These are phyloP conservation scores for Staphylotrichum tortipilum DNA, from an alignment of 495 filamentous ascomycete species.

Conservation along the genomic window DNA sequence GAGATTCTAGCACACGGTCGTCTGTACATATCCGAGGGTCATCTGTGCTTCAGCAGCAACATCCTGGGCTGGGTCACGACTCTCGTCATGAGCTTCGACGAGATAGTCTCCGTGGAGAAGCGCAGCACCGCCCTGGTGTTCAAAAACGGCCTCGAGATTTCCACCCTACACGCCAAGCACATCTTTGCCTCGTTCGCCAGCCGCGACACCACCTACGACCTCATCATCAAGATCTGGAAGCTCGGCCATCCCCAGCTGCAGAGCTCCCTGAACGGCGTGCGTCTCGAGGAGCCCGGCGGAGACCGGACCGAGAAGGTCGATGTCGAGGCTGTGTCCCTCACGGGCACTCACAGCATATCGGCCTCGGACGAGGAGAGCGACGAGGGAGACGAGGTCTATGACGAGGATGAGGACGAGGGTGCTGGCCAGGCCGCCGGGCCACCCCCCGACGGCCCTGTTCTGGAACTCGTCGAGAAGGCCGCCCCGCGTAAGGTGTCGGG, in stretches of 20 bases:
- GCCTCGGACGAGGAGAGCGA: slow-evolving; percentile 57
- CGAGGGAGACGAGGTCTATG: slow-evolving; percentile 59
- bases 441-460: slow-evolving; percentile 48
- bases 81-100: slow-evolving; percentile 94
- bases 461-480: slow-evolving; percentile 50
- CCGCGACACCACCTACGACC: slow-evolving; percentile 90
- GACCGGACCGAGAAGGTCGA: slow-evolving; percentile 87
- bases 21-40: slow-evolving; percentile 92
- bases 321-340: slow-evolving; percentile 27
- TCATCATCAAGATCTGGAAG: slow-evolving; percentile 97
- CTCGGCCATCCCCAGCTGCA: slow-evolving; percentile 85
- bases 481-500: slow-evolving; percentile 61
- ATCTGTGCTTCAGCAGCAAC: slow-evolving; percentile 98
- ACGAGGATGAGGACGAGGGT: slow-evolving; percentile 66
- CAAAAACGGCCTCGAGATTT: slow-evolving; percentile 94
- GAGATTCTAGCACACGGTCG: slow-evolving; percentile 93
- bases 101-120: slow-evolving; percentile 94
- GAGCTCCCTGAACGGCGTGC: slow-evolving; percentile 79
- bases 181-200: slow-evolving; percentile 92
- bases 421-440: slow-evolving; percentile 52
- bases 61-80: slow-evolving; percentile 98
- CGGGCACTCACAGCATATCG: slow-evolving; percentile 35
- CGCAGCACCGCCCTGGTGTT: slow-evolving; percentile 93
- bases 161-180: slow-evolving; percentile 89
- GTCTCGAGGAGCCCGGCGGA: slow-evolving; percentile 66